Percentiles rank a stretch among this genome's conserved stretches.
These are phyloP conservation scores for Rhodamnia rubescens DNA, from an alignment of 345 rosid genomes.

Conservation along the genomic window DNA sequence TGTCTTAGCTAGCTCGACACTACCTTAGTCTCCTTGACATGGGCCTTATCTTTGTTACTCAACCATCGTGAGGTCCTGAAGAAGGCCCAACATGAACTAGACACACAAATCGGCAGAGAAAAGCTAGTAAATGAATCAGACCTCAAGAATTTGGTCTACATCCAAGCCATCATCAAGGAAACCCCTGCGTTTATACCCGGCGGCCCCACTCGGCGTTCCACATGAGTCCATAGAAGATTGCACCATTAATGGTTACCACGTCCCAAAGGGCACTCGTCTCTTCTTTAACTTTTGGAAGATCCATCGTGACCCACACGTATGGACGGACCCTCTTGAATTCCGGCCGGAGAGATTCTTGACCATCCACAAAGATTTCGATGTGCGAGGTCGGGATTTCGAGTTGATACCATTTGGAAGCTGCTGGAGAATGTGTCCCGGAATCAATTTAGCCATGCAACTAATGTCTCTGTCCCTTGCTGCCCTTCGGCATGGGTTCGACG, in stretches of 20 bases:
- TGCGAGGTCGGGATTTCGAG: constrained; percentile 24
- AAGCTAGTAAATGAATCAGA: constrained; percentile 16
- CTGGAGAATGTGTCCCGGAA: constrained; percentile 30
- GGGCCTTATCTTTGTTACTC: constrained; percentile 31
- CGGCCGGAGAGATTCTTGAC: constrained; percentile 30
- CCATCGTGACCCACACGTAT: constrained; percentile 19
- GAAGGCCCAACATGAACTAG: constrained; percentile 30
- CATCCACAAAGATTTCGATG: constrained; percentile 9
- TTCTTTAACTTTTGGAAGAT: constrained; percentile 12
- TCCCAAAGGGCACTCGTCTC: constrained; percentile 23
- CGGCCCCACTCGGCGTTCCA: constrained; percentile 18
- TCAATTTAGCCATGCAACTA: constrained; percentile 18
- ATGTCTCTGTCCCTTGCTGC: constrained; percentile 13
- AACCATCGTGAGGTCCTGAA: constrained; percentile 17
- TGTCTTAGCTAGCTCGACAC: constrained; percentile 31
- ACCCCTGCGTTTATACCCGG: constrained; percentile 23
- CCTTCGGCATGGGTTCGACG: constrained; percentile 25
- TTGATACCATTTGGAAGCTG: constrained; percentile 25
- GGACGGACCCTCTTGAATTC: constrained; percentile 21
- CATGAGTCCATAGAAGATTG: constrained; percentile 31
- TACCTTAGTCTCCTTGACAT: constrained; percentile 20
- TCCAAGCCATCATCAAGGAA: constrained; percentile 32
- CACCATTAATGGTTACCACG: constrained; percentile 12
- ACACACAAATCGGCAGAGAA: constrained; percentile 18
- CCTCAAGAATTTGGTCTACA: constrained; percentile 12